Conservation (phyloP, 495 filamentous ascomycete species). For the Cenococcum geophilum region DNA sequence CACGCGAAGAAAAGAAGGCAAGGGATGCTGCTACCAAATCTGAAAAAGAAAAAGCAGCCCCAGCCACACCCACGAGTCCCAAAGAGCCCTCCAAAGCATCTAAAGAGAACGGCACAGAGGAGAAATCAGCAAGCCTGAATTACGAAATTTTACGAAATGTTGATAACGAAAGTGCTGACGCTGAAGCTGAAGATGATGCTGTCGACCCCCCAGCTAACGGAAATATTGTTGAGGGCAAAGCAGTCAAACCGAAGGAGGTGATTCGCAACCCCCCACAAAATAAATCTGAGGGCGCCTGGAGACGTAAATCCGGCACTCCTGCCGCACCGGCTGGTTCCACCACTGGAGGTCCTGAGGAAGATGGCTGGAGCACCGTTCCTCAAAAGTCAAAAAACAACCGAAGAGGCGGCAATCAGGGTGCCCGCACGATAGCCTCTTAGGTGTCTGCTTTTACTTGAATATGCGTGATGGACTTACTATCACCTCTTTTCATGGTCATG, state of each 20-base stretch:
- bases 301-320: slow-evolving; percentile 27
- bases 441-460: neutral
- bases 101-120: slow-evolving; percentile 36
- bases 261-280: slow-evolving; percentile 22
- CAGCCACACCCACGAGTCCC: slow-evolving; percentile 6
- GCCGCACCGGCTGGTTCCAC: slow-evolving; percentile 17
- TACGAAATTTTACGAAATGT: slow-evolving; percentile 38
- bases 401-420: slow-evolving; percentile 13
- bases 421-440: slow-evolving; percentile 29
- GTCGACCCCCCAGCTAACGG: slow-evolving; percentile 36
- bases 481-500: neutral
- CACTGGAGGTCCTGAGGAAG: slow-evolving; percentile 23
- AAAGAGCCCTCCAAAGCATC: slow-evolving; percentile 12
- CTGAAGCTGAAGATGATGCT: slow-evolving; percentile 25
- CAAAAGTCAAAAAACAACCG: slow-evolving; percentile 14
- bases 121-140: slow-evolving; percentile 22
- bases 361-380: slow-evolving; percentile 32
- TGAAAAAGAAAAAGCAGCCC: slow-evolving; percentile 29
- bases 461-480: neutral
- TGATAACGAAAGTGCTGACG: slow-evolving; percentile 25
- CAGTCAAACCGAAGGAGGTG: slow-evolving; percentile 39
- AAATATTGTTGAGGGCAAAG: slow-evolving; percentile 36
- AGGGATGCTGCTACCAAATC: slow-evolving; percentile 47
- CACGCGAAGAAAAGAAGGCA: slow-evolving; percentile 63
- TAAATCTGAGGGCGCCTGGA: slow-evolving; percentile 20